A percentile compares a stretch with the other conserved stretches of the same genome.
phyloP scores from a whole-genome alignment of 2,329 filamentous ascomycete species.

The Davidsoniella eucalypti region DNA sequence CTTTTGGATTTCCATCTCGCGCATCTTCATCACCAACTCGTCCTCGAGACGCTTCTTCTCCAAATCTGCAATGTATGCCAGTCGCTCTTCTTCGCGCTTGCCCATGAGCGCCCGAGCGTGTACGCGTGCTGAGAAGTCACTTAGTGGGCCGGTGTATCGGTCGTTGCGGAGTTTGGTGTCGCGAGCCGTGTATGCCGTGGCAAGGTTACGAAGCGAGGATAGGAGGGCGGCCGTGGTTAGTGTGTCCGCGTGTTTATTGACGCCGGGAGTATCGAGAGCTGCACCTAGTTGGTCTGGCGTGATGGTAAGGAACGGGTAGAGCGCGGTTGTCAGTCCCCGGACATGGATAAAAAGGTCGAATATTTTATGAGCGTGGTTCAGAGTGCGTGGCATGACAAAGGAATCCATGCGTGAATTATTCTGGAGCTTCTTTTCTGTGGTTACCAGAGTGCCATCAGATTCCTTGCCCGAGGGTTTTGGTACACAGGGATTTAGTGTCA shows the following conservation, averaged over 20 bases:
- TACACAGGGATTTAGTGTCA: too few species aligned
- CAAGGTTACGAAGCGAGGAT: too few species aligned
- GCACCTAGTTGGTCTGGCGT: background rate
- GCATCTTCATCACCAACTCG: background rate
- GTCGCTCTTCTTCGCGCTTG: background rate
- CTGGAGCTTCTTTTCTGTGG: too few species aligned
- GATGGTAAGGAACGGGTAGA: conserved; percentile 9
- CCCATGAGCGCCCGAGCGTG: conserved; percentile 6
- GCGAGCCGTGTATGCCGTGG: background rate
- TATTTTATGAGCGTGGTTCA: background rate
- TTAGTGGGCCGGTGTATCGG: conserved; percentile 7
- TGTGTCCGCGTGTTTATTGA: too few species aligned
- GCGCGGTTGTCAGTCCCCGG: background rate
- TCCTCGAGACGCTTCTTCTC: background rate
- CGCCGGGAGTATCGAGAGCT: too few species aligned
- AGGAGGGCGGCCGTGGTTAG: too few species aligned
- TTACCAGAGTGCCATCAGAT: too few species aligned
- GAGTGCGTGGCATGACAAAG: background rate
- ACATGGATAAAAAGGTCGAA: conserved; percentile 6
- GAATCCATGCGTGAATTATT: too few species aligned
- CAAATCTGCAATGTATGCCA: too few species aligned
- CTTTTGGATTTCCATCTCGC: background rate
- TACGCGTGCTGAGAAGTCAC: conserved; percentile 9
- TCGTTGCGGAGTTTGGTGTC: background rate
- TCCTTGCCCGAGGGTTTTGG: too few species aligned